Base-by-base conservation (phyloP, 2,329 filamentous ascomycete genomes). In the Aspergillus caelatus region DNA sequence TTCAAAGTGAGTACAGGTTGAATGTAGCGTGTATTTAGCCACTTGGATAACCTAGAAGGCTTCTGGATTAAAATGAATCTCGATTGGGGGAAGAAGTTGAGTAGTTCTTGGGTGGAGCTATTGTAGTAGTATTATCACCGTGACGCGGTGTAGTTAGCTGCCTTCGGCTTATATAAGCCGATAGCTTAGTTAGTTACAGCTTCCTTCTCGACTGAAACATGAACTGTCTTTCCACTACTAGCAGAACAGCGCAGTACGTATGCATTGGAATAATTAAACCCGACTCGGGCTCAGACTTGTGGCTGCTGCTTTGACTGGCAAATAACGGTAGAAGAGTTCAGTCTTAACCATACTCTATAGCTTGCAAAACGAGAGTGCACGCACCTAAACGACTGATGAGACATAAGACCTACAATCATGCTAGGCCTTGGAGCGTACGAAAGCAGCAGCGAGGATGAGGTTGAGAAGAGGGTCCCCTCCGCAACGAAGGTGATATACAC, bases 391-490 rank as follows among this genome's bases (percentile, higher is more conserved):
- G 16, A 16, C 14, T 36, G 10, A 55, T 34, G 10, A 19, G 28
- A 58, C 23, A 16, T 55, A 50, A 39, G 39, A 65, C 57, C 52
- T 59, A 53, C 58, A 64, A 70, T 65, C 55, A 80, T 81, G 79
- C 72, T 80, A 48, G 77, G 75, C 36, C 75, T 83, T 19, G 78
- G 71, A 28, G 75, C 72, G 41, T 83, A 83, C 67, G 77, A 77
- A 53, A 82, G 79, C 66, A 82, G 80, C 67, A 80, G 78, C 64
- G 80, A 81, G 52, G 80, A 82, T 60, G 80, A 82, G 60, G 69
- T 69, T 52, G 69, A 71, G 21, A 53, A 58, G 30, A 63, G 69
- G 52, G 30, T 61, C 39, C 57, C 64, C 62, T 57, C 58, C 30
- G 61, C 57, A 19, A 28, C 53, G 21, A 70, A 76, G 69, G 75